phyloP scores from a whole-genome alignment of 164 flowering plant species.

The Stephania cephalantha region DNA sequence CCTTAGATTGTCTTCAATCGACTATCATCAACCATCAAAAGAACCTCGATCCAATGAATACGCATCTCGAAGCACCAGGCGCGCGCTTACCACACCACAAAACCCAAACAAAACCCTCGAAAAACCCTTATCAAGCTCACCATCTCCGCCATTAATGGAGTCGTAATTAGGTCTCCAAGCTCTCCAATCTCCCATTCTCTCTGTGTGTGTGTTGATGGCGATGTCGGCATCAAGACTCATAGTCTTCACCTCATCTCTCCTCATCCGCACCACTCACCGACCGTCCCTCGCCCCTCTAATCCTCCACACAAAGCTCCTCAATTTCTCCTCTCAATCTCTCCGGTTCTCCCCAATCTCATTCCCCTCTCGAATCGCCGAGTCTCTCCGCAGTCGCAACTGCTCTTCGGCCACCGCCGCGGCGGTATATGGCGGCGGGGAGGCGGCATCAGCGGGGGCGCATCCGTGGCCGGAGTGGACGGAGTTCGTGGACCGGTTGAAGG shows the following conservation, averaged over 20 bases:
- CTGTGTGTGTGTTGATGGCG: background rate
- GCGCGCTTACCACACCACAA: background rate
- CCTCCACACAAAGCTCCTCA: background rate
- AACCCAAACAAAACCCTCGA: background rate
- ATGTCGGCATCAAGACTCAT: conserved; percentile 27
- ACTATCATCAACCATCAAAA: too few species aligned
- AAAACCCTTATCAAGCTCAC: background rate
- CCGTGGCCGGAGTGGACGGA: conserved; percentile 85
- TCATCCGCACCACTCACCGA: conserved; percentile 18
- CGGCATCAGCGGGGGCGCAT: conserved; percentile 18
- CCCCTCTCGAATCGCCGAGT: conserved; percentile 9
- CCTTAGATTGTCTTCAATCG: too few species aligned
- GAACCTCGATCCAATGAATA: background rate
- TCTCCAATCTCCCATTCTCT: background rate
- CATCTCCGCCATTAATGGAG: background rate
- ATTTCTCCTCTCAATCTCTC: background rate
- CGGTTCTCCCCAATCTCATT: conserved; percentile 7
- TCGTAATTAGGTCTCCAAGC: background rate
- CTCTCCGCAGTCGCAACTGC: conserved; percentile 8
- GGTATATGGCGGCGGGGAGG: conserved; percentile 7
- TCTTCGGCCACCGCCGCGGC: conserved; percentile 19
- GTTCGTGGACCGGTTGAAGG: conserved; percentile 55
- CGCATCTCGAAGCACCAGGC: too few species aligned
- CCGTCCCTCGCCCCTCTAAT: background rate
- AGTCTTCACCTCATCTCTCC: conserved; percentile 18